Conservation (phyloP, 768 basidiomycete species). For the Suillus ampliporus region DNA sequence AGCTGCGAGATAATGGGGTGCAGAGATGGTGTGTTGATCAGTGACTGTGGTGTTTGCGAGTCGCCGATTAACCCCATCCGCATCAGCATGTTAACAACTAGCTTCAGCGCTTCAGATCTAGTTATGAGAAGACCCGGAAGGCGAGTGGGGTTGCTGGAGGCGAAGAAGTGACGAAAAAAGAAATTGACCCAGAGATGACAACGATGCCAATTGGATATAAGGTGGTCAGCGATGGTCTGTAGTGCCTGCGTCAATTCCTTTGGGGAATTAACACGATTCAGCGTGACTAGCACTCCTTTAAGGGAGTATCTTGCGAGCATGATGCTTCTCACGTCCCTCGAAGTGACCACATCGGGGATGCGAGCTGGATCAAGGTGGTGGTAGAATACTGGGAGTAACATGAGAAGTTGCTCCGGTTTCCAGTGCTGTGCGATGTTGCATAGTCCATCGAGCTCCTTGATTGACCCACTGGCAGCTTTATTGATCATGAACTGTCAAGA, state of each 20-base stretch:
- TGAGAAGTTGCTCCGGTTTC: slow-evolving; percentile 8
- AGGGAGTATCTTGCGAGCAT: slow-evolving; percentile 10
- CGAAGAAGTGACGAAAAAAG: slow-evolving; percentile 7
- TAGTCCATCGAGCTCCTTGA: slow-evolving; percentile 8
- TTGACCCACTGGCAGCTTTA: slow-evolving; percentile 7
- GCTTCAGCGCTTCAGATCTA: slow-evolving; percentile 8
- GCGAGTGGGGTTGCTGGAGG: slow-evolving; percentile 7
- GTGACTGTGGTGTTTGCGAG: slow-evolving; percentile 3
- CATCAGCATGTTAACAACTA: slow-evolving; percentile 10
- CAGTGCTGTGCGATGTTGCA: slow-evolving; percentile 10
- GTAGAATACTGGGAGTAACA: slow-evolving; percentile 12
- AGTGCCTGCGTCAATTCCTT: neutral
- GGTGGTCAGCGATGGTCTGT: neutral
- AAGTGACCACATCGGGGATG: slow-evolving; percentile 10
- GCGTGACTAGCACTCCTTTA: slow-evolving; percentile 9
- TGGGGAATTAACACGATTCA: neutral
- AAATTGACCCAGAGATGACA: slow-evolving; percentile 12
- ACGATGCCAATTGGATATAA: slow-evolving; percentile 5
- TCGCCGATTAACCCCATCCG: slow-evolving; percentile 5
- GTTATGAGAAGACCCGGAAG: slow-evolving; percentile 10
- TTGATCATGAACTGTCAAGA: slow-evolving; percentile 9
- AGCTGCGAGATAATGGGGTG: slow-evolving; percentile 5
- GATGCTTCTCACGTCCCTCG: slow-evolving; percentile 3
- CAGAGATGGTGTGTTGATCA: slow-evolving; percentile 4
- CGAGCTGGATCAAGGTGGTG: slow-evolving; percentile 12